These are phyloP conservation scores for Xerocomellus amylosporus DNA, from an alignment of 768 basidiomycete genomes.

Conservation along the genomic window DNA sequence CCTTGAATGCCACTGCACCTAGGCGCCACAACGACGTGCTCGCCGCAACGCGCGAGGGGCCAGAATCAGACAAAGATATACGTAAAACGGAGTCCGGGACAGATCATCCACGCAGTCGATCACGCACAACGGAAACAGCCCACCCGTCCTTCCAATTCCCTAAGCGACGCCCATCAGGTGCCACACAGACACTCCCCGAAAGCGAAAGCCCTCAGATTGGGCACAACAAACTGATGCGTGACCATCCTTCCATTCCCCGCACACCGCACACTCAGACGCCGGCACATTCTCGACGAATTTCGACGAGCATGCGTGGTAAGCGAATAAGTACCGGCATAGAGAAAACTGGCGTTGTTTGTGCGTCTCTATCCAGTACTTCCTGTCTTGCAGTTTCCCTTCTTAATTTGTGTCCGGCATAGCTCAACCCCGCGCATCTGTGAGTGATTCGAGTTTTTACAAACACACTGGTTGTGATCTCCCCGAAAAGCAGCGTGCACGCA, in stretches of 20 bases:
- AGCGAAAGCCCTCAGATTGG: slow-evolving; percentile 66
- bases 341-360: slow-evolving; percentile 68
- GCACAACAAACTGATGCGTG: slow-evolving; percentile 62
- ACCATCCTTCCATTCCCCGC: slow-evolving; percentile 34
- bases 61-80: slow-evolving; percentile 61
- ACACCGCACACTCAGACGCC: slow-evolving; percentile 32
- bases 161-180: slow-evolving; percentile 43
- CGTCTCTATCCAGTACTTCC: slow-evolving; percentile 33
- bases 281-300: slow-evolving; percentile 56
- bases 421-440: slow-evolving; percentile 72
- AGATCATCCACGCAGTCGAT: slow-evolving; percentile 57
- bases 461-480: slow-evolving; percentile 78
- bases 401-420: slow-evolving; percentile 41
- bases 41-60: slow-evolving; percentile 43
- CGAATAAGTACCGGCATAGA: slow-evolving; percentile 70
- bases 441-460: slow-evolving; percentile 69
- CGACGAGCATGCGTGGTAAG: slow-evolving; percentile 66
- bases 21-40: slow-evolving; percentile 37
- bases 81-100: slow-evolving; percentile 71
- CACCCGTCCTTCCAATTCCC: slow-evolving; percentile 41
- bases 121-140: slow-evolving; percentile 46
- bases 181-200: slow-evolving; percentile 45
- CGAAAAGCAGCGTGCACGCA: slow-evolving; percentile 66
- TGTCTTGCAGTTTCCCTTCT: not conserved
- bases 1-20: slow-evolving; percentile 18